phyloP scores from a whole-genome alignment of 139 green algal genomes.

The Edaphochlamys debaryana region DNA sequence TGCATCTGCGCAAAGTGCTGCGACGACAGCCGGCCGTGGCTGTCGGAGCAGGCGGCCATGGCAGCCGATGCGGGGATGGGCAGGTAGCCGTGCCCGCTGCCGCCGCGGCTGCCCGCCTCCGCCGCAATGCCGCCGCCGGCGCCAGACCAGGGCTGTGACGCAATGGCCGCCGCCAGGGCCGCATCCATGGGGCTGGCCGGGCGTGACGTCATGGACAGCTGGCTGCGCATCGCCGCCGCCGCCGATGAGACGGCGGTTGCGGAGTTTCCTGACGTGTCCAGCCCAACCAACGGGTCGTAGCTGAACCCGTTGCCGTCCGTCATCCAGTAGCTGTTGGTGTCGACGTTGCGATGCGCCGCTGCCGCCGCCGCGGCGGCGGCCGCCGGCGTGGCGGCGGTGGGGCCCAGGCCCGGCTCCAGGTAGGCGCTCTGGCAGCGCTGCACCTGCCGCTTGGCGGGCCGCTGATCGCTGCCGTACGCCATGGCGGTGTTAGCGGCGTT shows the following conservation, averaged over 20 bases:
- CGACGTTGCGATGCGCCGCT: neutral
- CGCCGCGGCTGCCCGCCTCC: too few species aligned
- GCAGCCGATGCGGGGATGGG: too few species aligned
- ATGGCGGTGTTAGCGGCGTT: neutral
- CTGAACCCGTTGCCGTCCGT: slow-evolving; percentile 37
- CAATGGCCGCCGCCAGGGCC: too few species aligned
- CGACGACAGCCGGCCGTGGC: too few species aligned
- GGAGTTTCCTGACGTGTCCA: neutral
- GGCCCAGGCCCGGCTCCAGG: neutral
- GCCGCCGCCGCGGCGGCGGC: neutral
- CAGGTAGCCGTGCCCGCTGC: too few species aligned
- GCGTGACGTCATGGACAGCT: too few species aligned
- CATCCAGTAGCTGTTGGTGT: slow-evolving; percentile 30
- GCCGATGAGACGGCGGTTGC: neutral
- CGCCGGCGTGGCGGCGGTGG: too few species aligned
- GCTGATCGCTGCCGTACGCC: slow-evolving; percentile 25
- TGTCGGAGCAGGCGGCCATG: too few species aligned
- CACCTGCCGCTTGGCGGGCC: slow-evolving; percentile 35
- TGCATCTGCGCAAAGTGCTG: neutral
- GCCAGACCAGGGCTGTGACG: too few species aligned
- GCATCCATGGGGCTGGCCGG: too few species aligned
- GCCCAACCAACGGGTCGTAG: slow-evolving; percentile 1
- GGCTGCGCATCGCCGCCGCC: too few species aligned
- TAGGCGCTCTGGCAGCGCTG: slow-evolving; percentile 23
- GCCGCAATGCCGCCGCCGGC: too few species aligned